These are phyloP conservation scores for Aristolochia contorta DNA, from an alignment of 164 flowering plant species.

Conservation along the genomic window DNA sequence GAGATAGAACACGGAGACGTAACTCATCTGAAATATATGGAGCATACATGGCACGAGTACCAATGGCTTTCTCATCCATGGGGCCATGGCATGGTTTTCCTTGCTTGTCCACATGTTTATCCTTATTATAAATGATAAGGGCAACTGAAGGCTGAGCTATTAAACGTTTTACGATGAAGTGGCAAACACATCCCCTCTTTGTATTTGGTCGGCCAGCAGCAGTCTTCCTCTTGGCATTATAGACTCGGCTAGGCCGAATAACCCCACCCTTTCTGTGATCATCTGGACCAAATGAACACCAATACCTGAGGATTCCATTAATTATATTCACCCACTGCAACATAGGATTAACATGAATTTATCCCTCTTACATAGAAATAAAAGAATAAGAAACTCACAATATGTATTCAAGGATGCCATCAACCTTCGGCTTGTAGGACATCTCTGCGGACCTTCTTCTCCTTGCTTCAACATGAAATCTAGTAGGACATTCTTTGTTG, in stretches of 20 bases:
- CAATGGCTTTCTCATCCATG: conserved; percentile 76
- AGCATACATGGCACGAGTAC: conserved; percentile 91
- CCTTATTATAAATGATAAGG: conserved; percentile 82
- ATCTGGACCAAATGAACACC: conserved; percentile 99
- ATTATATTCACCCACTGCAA: not conserved
- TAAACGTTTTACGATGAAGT: conserved; percentile 89
- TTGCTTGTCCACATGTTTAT: conserved; percentile 80
- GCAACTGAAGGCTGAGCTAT: conserved; percentile 89
- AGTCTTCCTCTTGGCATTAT: conserved; percentile 63
- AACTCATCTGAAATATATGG: conserved; percentile 95
- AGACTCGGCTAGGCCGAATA: conserved; percentile 75
- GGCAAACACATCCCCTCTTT: conserved; percentile 94
- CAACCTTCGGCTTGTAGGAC: conserved; percentile 78
- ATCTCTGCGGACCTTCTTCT: conserved; percentile 43
- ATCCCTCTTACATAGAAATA: not conserved
- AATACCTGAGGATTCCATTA: conserved; percentile 57
- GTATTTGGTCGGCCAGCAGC: conserved; percentile 86
- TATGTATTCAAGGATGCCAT: conserved; percentile 88
- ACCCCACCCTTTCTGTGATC: conserved; percentile 84
- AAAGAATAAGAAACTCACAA: conserved; percentile 42
- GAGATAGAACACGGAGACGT: conserved; percentile 75
- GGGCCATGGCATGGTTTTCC: conserved; percentile 97
- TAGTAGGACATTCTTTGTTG: conserved; percentile 79
- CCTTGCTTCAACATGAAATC: conserved; percentile 95
- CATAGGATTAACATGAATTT: too few relatives aligned